Evolutionary conservation across 495 filamentous ascomycete species (phyloP), one percentile per base, ranked within the genome.

Genomic region (Aspergillus baeticus): DNA sequence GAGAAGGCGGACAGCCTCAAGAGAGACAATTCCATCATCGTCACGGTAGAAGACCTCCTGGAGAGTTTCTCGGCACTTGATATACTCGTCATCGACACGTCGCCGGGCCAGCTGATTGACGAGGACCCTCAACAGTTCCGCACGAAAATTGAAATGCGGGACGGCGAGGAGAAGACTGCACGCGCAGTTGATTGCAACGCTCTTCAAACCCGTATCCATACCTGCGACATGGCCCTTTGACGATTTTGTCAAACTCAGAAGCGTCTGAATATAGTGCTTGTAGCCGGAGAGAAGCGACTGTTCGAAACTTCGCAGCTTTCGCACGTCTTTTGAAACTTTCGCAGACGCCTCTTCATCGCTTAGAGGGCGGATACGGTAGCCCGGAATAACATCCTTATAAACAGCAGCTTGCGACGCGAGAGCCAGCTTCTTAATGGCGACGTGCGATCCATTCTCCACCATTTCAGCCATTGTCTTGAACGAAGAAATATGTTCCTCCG

Each of bases 381-480:
- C 94, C 0, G 94, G 94, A 43, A 98, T 96, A 38, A 96, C 80
- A 74, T 98, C 92, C 67, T 92, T 95, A 72, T 91, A 98, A n/a
- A 97, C 81, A 6, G 92, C 85, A 65, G 92, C 78, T 70, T 96
- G 92, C 17, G 92, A 87, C 14, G 84, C 89, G 22, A 98, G 69
- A 20, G 87, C 88, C 48, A 98, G 77, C 64, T 91, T 94, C 73
- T 87, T 85, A 63, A 98, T 86, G 6, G 87, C 85, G 31, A 81
- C 67, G 55, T 92, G 87, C 7, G 76, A 66, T n/a, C 61, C 58
- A 11, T 70, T 70, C 39, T 86, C 77, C 33, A 84, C 87, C 63
- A 98, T 84, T 58, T 88, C 81, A 14, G 86, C 84, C 68, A 98
- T 74, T 6, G 81, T 81, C 68, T 88, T 87, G 72, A 97, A 88